A percentile compares a stretch with the other conserved stretches of the same genome.
These are phyloP conservation scores for Hypholoma sublateritium DNA, from an alignment of 768 basidiomycete species.

Conservation along the genomic window DNA sequence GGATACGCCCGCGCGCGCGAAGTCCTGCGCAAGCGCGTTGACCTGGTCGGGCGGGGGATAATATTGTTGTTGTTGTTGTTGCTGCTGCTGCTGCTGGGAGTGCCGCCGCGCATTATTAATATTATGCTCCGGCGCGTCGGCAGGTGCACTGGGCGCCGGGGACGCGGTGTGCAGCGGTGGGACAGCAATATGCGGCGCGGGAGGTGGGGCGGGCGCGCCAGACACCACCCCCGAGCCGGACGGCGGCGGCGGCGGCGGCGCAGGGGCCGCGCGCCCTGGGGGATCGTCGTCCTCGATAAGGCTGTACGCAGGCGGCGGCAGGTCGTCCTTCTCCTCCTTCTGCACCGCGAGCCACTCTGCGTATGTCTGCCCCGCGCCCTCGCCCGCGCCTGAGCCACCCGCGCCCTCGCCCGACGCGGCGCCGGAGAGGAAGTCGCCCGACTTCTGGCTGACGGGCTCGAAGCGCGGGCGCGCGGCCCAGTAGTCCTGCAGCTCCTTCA, in stretches of 20 bases:
- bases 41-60: not conserved
- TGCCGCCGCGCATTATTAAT: not conserved
- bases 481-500: conserved; percentile 74
- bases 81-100: conserved; percentile 6
- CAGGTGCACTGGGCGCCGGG: not conserved
- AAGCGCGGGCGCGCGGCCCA: conserved; percentile 65
- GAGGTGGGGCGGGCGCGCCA: not conserved
- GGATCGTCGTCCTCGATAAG: conserved; percentile 43
- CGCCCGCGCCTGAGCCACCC: conserved; percentile 11
- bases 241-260: not conserved
- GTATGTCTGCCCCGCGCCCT: conserved; percentile 29
- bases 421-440: conserved; percentile 32
- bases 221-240: not conserved
- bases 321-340: conserved; percentile 46
- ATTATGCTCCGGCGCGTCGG: not conserved
- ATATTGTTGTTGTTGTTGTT: not conserved
- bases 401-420: not conserved
- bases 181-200: not conserved
- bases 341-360: conserved; percentile 48
- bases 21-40: not conserved
- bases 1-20: not conserved
- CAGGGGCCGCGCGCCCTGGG: not conserved
- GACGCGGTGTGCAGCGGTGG: no score
- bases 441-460: conserved; percentile 38
- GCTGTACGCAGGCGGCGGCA: conserved; percentile 71